Evolutionary conservation across 2,329 filamentous ascomycete species (phyloP).

Genomic region (Aspergillus chevalieri): DNA sequence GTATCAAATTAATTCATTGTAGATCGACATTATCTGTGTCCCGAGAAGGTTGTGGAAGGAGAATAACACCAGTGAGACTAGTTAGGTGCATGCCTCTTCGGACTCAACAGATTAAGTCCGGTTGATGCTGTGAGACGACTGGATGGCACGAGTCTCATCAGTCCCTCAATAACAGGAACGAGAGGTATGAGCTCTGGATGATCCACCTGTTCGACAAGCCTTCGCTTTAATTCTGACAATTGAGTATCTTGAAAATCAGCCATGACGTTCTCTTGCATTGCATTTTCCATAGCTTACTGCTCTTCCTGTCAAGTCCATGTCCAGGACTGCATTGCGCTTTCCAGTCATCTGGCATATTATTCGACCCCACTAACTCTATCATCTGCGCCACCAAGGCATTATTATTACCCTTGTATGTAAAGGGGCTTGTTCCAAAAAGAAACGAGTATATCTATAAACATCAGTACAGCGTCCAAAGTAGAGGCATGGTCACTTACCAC

Average conservation of each 20-base stretch:
- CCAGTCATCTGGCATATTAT: conserved; percentile 14
- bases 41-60: not conserved
- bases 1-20: not conserved
- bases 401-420: conserved; percentile 12
- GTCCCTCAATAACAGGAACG: conserved; percentile 13
- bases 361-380: conserved; percentile 17
- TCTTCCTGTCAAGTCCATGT: conserved; percentile 1
- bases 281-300: conserved; percentile 3
- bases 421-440: conserved; percentile 12
- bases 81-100: not conserved
- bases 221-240: conserved; percentile 10
- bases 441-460: conserved; percentile 15
- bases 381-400: conserved; percentile 14
- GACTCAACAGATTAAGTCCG: conserved; percentile 11
- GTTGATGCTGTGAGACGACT: conserved; percentile 12
- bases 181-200: conserved; percentile 12
- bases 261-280: not conserved
- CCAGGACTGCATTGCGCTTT: conserved; percentile 5
- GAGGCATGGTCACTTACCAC: conserved; percentile 13
- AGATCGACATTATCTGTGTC: not conserved
- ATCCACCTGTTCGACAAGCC: conserved; percentile 7
- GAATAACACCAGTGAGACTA: not conserved
- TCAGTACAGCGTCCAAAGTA: conserved; percentile 2
- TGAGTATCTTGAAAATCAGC: conserved; percentile 8
- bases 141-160: conserved; percentile 18